Evolutionary conservation across 129 eudicot genomes (phyloP), one percentile per base, ranked within the genome.

Genomic region (Pseudognaphalium luteoalbum): DNA sequence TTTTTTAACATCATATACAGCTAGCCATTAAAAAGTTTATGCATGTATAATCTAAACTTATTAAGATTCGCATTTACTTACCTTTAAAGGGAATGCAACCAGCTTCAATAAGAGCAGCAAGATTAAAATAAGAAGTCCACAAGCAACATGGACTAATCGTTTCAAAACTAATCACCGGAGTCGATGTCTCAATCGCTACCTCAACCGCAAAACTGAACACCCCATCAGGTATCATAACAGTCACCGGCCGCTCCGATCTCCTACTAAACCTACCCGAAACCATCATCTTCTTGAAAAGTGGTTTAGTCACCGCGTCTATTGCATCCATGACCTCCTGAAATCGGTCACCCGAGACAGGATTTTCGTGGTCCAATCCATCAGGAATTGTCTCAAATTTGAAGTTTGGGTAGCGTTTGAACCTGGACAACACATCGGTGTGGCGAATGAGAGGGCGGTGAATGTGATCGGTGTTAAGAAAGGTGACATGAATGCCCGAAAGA

Each of bases 391-490:
- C 34, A 19, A 85, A 81, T 1, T 17, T 64, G 79, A 88, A 84
- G 42, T 77, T 80, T 0, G 86, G 88, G 60, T 83, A 83, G 70
- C 66, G 63, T 15, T 6, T 8, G 76, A 86, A 87, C 2, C 86
- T 87, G 47, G 88, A 66, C 2, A 69, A 73, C 30, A 86, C 71
- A 20, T 82, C 28, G 29, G 92, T 59, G 85, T 86, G 75, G 76
- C 84, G 87, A 34, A 76, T 63, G 63, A 92, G 93, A 58, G 88
- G 90, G 62, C 71, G 29, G 59, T 85, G 81, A 85, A 79, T 86
- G 85, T 87, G 72, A 32, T 77, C 62, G 22, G 98, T 84, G 86
- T 61, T 70, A 76, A 92, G 78, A 64, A 92, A 86, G 70, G 98
- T 92, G 76, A 92, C 82, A 12, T 65, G 76, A 35, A 92, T 67